Conservation (phyloP, 371 early-diverging fungal species). For the Mortierella sp. region DNA sequence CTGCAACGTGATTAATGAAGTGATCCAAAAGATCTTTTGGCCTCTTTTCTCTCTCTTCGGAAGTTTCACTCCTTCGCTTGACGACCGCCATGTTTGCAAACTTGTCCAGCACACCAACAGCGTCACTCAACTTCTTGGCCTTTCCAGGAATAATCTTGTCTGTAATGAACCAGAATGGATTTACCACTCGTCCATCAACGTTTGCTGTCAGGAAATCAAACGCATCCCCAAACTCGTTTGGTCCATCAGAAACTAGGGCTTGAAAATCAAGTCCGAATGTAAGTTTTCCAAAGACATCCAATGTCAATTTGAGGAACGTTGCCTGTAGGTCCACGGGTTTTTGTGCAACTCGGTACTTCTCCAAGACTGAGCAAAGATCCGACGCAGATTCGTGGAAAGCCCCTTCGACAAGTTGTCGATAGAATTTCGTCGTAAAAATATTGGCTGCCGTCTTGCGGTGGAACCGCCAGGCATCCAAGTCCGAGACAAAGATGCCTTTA, state of each 20-base stretch:
- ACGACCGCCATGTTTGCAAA: conserved; percentile 30
- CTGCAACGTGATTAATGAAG: conserved; percentile 26
- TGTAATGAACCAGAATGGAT: conserved; percentile 38
- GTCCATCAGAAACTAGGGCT: conserved; percentile 18
- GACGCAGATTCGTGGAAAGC: conserved; percentile 24
- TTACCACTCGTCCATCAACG: conserved; percentile 17
- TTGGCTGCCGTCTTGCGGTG: conserved; percentile 75
- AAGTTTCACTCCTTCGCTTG: conserved; percentile 27
- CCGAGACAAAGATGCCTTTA: conserved; percentile 67
- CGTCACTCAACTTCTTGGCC: background rate
- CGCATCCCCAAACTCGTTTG: conserved; percentile 42
- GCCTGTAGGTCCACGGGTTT: conserved; percentile 68
- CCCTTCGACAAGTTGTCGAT: conserved; percentile 60
- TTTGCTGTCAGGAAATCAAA: conserved; percentile 31
- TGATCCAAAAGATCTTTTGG: conserved; percentile 44
- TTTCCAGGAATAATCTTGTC: conserved; percentile 37
- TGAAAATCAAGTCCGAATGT: conserved; percentile 47
- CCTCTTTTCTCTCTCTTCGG: conserved; percentile 17
- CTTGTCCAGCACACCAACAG: conserved; percentile 25
- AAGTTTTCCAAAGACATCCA: conserved; percentile 51
- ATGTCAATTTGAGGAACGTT: conserved; percentile 36
- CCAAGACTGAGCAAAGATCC: conserved; percentile 19
- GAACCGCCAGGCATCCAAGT: conserved; percentile 64
- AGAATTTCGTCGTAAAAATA: conserved; percentile 79
- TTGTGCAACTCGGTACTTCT: conserved; percentile 14